phyloP scores from a whole-genome alignment of 2,329 filamentous ascomycete genomes.

The Alternaria arbusti region DNA sequence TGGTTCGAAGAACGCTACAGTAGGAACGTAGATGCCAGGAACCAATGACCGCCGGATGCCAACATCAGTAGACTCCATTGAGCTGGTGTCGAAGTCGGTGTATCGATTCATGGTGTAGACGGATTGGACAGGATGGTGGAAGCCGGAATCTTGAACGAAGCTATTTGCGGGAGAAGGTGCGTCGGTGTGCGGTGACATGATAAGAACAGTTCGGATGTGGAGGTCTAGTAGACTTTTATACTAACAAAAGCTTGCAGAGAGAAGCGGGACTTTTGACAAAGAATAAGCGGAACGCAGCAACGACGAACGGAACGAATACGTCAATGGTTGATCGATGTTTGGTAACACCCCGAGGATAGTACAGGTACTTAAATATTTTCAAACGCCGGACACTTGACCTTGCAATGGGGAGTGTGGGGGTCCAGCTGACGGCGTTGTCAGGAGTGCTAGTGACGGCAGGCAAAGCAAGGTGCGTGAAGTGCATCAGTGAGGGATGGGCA shows the following conservation, averaged over 20 bases:
- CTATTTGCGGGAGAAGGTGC: conserved; percentile 45
- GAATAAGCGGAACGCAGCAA: conserved; percentile 31
- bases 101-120: conserved; percentile 44
- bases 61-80: conserved; percentile 43
- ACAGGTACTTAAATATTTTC: conserved; percentile 47
- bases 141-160: conserved; percentile 37
- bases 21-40: conserved; percentile 54
- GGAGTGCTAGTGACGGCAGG: conserved; percentile 37
- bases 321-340: conserved; percentile 40
- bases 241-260: conserved; percentile 28
- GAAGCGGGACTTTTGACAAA: conserved; percentile 43
- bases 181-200: conserved; percentile 51
- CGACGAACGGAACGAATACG: conserved; percentile 43
- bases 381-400: conserved; percentile 29
- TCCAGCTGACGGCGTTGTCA: conserved; percentile 47
- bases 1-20: conserved; percentile 53
- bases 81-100: conserved; percentile 49
- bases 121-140: conserved; percentile 44
- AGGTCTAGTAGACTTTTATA: conserved; percentile 35
- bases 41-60: conserved; percentile 44
- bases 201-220: conserved; percentile 14
- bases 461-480: conserved; percentile 37
- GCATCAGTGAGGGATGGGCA: conserved; percentile 32
- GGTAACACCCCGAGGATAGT: conserved; percentile 37
- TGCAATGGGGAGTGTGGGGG: conserved; percentile 44